Percentiles rank a stretch among this genome's conserved stretches.
phyloP scores from a whole-genome alignment of 768 basidiomycete genomes.

The Lanmaoa pseudosensibilis region DNA sequence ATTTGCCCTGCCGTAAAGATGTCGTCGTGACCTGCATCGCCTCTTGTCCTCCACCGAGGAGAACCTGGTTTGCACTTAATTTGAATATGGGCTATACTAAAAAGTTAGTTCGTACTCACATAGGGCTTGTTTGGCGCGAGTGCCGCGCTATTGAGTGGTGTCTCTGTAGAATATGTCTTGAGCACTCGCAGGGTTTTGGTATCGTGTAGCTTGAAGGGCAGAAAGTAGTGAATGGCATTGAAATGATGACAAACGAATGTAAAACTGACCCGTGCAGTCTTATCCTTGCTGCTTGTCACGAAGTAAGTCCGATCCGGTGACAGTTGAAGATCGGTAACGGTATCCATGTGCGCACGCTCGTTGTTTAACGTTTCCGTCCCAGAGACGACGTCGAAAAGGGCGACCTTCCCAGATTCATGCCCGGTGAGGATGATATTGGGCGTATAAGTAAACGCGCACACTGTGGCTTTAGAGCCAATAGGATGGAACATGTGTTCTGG shows the following conservation, averaged over 20 bases:
- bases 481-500: slow-evolving; percentile 82
- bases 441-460: slow-evolving; percentile 84
- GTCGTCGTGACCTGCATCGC: slow-evolving; percentile 98
- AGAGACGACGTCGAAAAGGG: slow-evolving; percentile 83
- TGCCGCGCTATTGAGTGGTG: slow-evolving; percentile 92
- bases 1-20: slow-evolving; percentile 90
- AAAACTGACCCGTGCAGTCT: slow-evolving; percentile 78
- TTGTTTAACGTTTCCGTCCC: slow-evolving; percentile 83
- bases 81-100: background rate
- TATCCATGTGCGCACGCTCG: slow-evolving; percentile 84
- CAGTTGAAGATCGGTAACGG: slow-evolving; percentile 90
- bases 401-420: slow-evolving; percentile 95
- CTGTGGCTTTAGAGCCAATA: slow-evolving; percentile 93
- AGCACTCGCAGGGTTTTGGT: slow-evolving; percentile 85
- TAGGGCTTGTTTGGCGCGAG: slow-evolving; percentile 84
- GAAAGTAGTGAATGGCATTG: background rate
- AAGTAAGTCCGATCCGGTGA: slow-evolving; percentile 91
- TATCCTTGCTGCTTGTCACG: slow-evolving; percentile 95
- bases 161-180: slow-evolving; percentile 92
- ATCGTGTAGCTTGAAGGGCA: slow-evolving; percentile 68
- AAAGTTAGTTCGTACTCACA: slow-evolving; percentile 40
- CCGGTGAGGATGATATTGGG: slow-evolving; percentile 85
- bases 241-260: background rate
- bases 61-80: slow-evolving; percentile 47
- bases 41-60: slow-evolving; percentile 96